Percentiles rank a stretch among this genome's conserved stretches.
Evolutionary conservation across 1,284 basidiomycete genomes (phyloP).

Genomic region (Earliella scabrosa): DNA sequence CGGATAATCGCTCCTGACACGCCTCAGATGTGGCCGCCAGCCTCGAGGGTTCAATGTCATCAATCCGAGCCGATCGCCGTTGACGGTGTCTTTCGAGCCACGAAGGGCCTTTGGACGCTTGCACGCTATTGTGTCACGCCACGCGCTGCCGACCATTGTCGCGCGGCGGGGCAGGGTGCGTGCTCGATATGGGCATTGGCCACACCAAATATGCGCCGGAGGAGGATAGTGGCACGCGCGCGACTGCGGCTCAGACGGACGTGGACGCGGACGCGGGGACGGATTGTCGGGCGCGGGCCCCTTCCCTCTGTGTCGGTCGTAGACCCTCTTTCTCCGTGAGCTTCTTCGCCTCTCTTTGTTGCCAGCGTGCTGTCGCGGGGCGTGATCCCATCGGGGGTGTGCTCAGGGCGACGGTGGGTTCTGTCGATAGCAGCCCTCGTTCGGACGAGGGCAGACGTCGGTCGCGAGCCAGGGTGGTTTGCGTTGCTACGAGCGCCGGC

Average conservation of each 20-base stretch:
- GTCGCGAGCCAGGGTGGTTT: neutral
- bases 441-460: neutral
- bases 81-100: neutral
- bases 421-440: too few species aligned
- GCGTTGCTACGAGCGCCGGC: neutral
- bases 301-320: neutral
- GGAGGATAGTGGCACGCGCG: slow-evolving; percentile 19
- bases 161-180: neutral
- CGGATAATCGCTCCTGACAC: neutral
- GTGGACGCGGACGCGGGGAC: slow-evolving; percentile 1
- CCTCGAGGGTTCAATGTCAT: too few species aligned
- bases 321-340: neutral
- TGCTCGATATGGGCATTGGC: slow-evolving; percentile 12
- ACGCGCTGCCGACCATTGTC: neutral
- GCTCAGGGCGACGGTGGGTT: too few species aligned
- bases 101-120: too few species aligned
- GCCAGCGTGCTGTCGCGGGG: neutral
- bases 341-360: neutral
- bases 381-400: slow-evolving; percentile 1
- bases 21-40: neutral
- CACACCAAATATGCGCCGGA: slow-evolving; percentile 21
- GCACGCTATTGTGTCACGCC: slow-evolving; percentile 17
- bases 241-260: neutral
- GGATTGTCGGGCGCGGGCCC: neutral
- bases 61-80: too few species aligned